These are phyloP conservation scores for Vigna reflexopilosa DNA, from an alignment of 306 rosid species.

Conservation along the genomic window DNA sequence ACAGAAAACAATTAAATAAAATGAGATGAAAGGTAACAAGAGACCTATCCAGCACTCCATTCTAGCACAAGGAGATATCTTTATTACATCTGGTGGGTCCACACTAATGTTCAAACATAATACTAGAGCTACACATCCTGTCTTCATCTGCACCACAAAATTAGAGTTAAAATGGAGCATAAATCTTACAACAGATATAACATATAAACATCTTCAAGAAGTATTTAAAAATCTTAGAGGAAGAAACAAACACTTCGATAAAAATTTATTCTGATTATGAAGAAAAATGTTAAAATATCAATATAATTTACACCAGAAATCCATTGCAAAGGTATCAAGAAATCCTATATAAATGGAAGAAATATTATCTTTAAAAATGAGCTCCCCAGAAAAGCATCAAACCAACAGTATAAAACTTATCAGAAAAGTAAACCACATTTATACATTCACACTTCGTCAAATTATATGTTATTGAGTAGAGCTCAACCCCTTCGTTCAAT, in stretches of 20 bases:
- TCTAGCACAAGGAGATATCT: constrained; percentile 99
- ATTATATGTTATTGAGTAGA: constrained; percentile 1
- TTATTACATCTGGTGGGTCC: constrained; percentile 98
- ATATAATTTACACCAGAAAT: not conserved
- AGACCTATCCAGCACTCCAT: constrained; percentile 99
- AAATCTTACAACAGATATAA: constrained; percentile 23
- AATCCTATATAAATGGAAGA: not conserved
- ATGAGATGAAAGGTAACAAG: constrained; percentile 49
- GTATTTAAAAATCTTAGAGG: constrained; percentile 26
- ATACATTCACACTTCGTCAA: constrained; percentile 1
- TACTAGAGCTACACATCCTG: constrained; percentile 98
- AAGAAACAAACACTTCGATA: not conserved
- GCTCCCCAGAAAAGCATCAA: not conserved
- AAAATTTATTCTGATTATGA: constrained; percentile 21
- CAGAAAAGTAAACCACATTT: not conserved
- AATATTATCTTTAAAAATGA: not conserved
- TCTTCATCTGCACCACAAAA: constrained; percentile 92
- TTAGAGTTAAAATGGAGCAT: constrained; percentile 54
- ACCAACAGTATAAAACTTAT: not conserved
- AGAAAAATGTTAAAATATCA: constrained; percentile 6
- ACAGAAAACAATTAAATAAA: constrained; percentile 32
- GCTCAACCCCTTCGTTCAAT: not conserved
- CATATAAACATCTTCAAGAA: constrained; percentile 28
- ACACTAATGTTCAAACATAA: constrained; percentile 96
- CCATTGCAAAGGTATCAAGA: not conserved